Evolutionary conservation across 768 basidiomycete genomes (phyloP).

Genomic region (Scleroderma bovista): DNA sequence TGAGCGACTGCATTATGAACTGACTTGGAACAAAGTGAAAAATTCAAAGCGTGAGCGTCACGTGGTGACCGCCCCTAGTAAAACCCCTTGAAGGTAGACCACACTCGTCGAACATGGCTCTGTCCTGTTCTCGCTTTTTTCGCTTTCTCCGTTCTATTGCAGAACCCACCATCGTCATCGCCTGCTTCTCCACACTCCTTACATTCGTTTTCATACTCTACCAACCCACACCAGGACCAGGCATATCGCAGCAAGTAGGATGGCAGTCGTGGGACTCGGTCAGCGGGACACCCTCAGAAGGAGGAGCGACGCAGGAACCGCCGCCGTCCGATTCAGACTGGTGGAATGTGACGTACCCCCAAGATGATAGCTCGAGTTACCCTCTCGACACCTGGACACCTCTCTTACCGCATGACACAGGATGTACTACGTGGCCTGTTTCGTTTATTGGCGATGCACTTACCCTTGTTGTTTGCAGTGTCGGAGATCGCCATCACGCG

Average conservation of each 20-base stretch:
- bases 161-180: constrained; percentile 52
- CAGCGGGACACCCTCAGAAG: constrained; percentile 2
- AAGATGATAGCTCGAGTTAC: constrained; percentile 61
- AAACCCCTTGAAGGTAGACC: background rate
- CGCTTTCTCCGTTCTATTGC: constrained; percentile 51
- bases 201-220: constrained; percentile 77
- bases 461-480: constrained; percentile 37
- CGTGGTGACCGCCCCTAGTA: too few species aligned
- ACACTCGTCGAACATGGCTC: constrained; percentile 31
- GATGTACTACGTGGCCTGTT: constrained; percentile 15
- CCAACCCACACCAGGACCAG: constrained; percentile 71
- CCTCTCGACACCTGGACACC: constrained; percentile 50
- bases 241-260: constrained; percentile 64
- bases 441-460: background rate
- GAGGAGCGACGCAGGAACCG: constrained; percentile 7
- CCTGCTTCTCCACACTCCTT: constrained; percentile 68
- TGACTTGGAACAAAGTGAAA: background rate
- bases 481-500: constrained; percentile 72
- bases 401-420: constrained; percentile 25
- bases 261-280: constrained; percentile 83
- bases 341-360: constrained; percentile 11
- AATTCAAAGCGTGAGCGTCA: background rate
- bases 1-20: constrained; percentile 27
- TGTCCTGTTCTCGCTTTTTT: constrained; percentile 37
- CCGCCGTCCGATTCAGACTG: constrained; percentile 13